phyloP scores from a whole-genome alignment of 164 flowering plant genomes.

The Liriodendron chinense region DNA sequence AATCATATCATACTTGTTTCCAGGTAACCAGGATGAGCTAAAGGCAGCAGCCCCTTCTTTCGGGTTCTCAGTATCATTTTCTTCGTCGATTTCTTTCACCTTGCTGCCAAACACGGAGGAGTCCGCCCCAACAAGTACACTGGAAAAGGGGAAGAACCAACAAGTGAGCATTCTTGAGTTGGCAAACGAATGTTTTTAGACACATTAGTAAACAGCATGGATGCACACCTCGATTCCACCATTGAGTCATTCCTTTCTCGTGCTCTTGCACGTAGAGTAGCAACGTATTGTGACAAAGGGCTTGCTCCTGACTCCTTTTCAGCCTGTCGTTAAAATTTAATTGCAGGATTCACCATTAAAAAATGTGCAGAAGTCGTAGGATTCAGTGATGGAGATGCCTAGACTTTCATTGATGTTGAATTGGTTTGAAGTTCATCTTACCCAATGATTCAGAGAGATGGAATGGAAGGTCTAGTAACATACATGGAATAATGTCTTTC shows the following conservation, averaged over 20 bases:
- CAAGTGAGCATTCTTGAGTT: not conserved
- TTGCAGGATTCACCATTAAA: too few species aligned
- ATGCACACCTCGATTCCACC: constrained; percentile 64
- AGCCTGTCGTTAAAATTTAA: constrained; percentile 32
- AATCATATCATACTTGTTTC: constrained; percentile 48
- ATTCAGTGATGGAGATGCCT: too few species aligned
- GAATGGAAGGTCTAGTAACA: not conserved
- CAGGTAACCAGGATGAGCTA: constrained; percentile 75
- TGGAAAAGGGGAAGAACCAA: constrained; percentile 23
- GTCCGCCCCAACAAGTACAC: constrained; percentile 72
- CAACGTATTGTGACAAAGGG: constrained; percentile 66
- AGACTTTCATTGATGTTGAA: too few species aligned
- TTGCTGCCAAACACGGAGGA: constrained; percentile 53
- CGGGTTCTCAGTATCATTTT: constrained; percentile 30
- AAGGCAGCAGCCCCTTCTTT: constrained; percentile 51
- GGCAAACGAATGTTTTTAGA: not conserved
- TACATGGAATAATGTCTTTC: too few species aligned
- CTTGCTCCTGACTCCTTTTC: constrained; percentile 64
- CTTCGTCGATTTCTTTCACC: constrained; percentile 33
- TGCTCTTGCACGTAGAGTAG: constrained; percentile 55
- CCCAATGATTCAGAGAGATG: not conserved
- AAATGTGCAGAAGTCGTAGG: too few species aligned
- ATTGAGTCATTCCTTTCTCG: constrained; percentile 57
- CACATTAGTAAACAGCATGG: not conserved
- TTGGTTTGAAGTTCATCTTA: not conserved